phyloP scores from a whole-genome alignment of 1,284 basidiomycete genomes.

The Mycosarcoma mackinlayi region DNA sequence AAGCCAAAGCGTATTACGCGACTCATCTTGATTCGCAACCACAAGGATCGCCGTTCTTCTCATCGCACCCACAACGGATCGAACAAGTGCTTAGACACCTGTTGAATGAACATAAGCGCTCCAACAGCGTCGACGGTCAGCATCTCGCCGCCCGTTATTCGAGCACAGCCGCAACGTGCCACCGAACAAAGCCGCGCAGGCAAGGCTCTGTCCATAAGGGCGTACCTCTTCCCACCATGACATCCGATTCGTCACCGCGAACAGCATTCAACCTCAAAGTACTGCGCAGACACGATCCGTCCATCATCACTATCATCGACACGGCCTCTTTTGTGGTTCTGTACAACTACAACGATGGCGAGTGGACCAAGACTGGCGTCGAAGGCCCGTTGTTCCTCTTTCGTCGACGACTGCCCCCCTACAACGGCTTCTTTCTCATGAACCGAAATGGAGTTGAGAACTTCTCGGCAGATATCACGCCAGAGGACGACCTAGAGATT shows the following conservation, averaged over 20 bases:
- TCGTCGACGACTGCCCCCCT: slow-evolving; percentile 78
- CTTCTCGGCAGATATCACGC: slow-evolving; percentile 79
- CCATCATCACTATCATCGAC: slow-evolving; percentile 82
- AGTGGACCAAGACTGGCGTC: slow-evolving; percentile 79
- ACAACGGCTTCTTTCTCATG: slow-evolving; percentile 86
- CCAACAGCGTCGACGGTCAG: no score
- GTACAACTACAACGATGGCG: slow-evolving; percentile 65
- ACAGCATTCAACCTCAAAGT: slow-evolving; percentile 78
- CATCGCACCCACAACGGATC: no score
- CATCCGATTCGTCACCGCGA: slow-evolving; percentile 40
- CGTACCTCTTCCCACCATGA: slow-evolving; percentile 11
- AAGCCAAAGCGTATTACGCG: slow-evolving; percentile 27
- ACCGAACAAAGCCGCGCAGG: not conserved
- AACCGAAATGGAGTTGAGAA: slow-evolving; percentile 88
- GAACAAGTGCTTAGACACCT: no score
- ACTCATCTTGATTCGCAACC: no score
- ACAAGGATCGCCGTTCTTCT: no score
- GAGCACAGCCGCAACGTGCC: not conserved
- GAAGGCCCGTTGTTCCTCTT: slow-evolving; percentile 91
- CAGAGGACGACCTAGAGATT: slow-evolving; percentile 80
- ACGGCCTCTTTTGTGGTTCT: slow-evolving; percentile 80
- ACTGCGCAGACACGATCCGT: slow-evolving; percentile 80
- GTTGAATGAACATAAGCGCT: no score
- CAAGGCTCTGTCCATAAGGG: no score
- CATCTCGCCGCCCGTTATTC: no score